A percentile compares a stretch with the other conserved stretches of the same genome.
These are phyloP conservation scores for Plenodomus tracheiphilus DNA, from an alignment of 2,329 filamentous ascomycete genomes.

Conservation along the genomic window DNA sequence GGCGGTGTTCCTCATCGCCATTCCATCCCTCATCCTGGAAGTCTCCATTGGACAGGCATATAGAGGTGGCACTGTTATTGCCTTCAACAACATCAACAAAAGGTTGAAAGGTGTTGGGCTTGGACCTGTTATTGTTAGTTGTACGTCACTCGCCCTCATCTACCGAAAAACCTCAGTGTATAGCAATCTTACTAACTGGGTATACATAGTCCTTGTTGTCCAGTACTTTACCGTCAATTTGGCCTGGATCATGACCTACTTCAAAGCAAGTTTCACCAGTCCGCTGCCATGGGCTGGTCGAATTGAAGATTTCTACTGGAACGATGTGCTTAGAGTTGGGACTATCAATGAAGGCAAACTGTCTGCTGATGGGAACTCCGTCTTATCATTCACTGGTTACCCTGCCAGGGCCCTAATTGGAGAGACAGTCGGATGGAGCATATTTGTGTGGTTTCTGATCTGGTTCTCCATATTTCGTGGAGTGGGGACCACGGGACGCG, in stretches of 20 bases:
- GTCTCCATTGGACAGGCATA: slow-evolving; percentile 59
- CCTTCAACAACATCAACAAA: slow-evolving; percentile 56
- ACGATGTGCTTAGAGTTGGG: slow-evolving; percentile 55
- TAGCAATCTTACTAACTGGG: background rate
- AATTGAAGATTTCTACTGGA: slow-evolving; percentile 57
- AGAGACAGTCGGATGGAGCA: slow-evolving; percentile 62
- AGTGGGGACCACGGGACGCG: slow-evolving; percentile 60
- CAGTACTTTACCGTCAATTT: slow-evolving; percentile 62
- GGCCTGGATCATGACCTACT: slow-evolving; percentile 64
- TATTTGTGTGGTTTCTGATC: slow-evolving; percentile 63
- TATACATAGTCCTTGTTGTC: slow-evolving; percentile 50
- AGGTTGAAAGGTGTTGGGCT: slow-evolving; percentile 60
- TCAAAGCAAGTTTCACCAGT: slow-evolving; percentile 58
- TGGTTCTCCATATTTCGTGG: slow-evolving; percentile 64
- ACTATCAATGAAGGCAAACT: slow-evolving; percentile 44
- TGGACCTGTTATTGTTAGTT: slow-evolving; percentile 55
- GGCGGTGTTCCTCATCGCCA: slow-evolving; percentile 59
- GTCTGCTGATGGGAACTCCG: slow-evolving; percentile 42
- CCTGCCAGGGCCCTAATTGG: slow-evolving; percentile 53
- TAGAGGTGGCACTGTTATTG: slow-evolving; percentile 59
- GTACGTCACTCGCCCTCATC: background rate
- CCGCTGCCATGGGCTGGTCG: slow-evolving; percentile 59
- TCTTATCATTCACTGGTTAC: slow-evolving; percentile 53
- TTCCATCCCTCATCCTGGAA: slow-evolving; percentile 60
- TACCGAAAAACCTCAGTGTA: no score